Evolutionary conservation across 306 rosid species (phyloP), one percentile per base, ranked within the genome.

Genomic region (Medicago ruthenica): DNA sequence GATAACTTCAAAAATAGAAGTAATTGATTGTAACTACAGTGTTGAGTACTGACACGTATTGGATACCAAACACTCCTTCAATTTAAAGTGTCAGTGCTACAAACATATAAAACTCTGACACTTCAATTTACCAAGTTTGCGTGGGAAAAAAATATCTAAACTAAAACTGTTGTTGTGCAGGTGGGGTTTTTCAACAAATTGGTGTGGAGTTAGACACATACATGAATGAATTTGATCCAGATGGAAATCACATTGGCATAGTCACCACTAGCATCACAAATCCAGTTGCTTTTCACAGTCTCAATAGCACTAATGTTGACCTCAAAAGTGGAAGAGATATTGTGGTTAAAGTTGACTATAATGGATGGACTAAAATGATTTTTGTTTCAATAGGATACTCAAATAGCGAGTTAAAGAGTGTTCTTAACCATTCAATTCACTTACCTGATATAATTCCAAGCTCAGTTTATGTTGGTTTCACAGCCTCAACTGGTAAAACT

Each of bases 251-350:
- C 81, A 67, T 86, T 9, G 87, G 86, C 40, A 79, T 86, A 48
- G 86, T 73, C 81, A 85, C 90, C 61, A 83, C 73, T 22, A 83
- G 89, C 83, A 76, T 71, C 51, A 74, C 41, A 76, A 50, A 75
- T 64, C 86, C 89, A 42, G 50, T 89, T 61, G 82, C 83, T 13
- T 50, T 65, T 31, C 76, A 59, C 31, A 86, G 87, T 44, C 88
- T 87, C 15, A 73, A 80, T 69, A 31, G 27, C 74, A 14, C 82
- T 12, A 79, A 75, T 13, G 27, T 89, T 71, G 58, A 77, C 27
- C 91, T 87, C 76, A 89, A 68, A 17, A 85, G 93, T 81, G 91
- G 91, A 74, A 80, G 76, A 77, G 77, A 80, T 44, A 77, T 87
- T 41, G 63, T 12, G 18, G 83, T 87, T n/a, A 74, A 68, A 75